Evolutionary conservation across 1,139 yeast species (phyloP).

Genomic region (Kurtzmaniella quercitrusa): DNA sequence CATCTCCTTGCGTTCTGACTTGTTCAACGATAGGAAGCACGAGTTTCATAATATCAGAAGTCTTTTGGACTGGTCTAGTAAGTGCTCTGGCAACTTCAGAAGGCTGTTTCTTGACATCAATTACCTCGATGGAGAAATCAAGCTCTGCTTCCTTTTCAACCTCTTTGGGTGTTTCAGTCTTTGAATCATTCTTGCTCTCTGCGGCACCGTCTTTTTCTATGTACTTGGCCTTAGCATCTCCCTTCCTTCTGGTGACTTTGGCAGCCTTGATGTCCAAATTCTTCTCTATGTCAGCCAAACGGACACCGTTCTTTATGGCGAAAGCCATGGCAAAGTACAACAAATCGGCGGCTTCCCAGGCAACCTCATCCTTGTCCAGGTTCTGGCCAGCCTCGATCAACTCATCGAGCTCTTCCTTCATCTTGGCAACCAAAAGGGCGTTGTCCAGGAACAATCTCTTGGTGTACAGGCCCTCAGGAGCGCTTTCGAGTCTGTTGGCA

Average conservation of each 20-base stretch:
- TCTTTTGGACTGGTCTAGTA: constrained; percentile 86
- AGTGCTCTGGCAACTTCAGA: constrained; percentile 55
- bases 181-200: constrained; percentile 1
- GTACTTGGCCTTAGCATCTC: constrained; percentile 88
- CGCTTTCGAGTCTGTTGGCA: constrained; percentile 46
- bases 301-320: constrained; percentile 77
- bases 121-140: constrained; percentile 56
- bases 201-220: constrained; percentile 20
- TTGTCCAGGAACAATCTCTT: constrained; percentile 80
- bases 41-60: constrained; percentile 85
- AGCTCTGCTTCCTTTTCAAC: constrained; percentile 13
- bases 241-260: constrained; percentile 89
- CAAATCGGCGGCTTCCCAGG: constrained; percentile 98
- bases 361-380: constrained; percentile 50
- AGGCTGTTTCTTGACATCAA: constrained; percentile 43
- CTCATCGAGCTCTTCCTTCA: constrained; percentile 95
- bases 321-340: constrained; percentile 87
- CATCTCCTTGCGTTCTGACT: constrained; percentile 76
- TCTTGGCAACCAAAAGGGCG: constrained; percentile 72
- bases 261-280: constrained; percentile 79
- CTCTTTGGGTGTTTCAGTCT: constrained; percentile 9
- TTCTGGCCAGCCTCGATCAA: constrained; percentile 73
- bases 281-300: constrained; percentile 73
- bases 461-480: constrained; percentile 93
- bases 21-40: constrained; percentile 85